A percentile compares a stretch with the other conserved stretches of the same genome.
phyloP scores from a whole-genome alignment of 257 asterid genomes.

The Solanum piurae region DNA sequence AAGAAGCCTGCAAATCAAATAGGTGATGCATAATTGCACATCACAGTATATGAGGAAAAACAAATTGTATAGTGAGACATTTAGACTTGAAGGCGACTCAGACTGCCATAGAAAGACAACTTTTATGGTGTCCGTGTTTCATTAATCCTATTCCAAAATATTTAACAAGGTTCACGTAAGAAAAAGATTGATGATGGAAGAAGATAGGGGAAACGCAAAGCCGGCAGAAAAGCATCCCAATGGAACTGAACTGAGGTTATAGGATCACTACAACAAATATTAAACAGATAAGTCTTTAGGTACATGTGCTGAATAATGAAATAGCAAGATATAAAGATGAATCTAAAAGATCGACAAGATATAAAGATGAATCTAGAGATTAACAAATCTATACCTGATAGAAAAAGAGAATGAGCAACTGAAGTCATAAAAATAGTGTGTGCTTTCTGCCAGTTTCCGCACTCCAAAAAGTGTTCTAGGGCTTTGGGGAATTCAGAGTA shows the following conservation, averaged over 20 bases:
- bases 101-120: neutral
- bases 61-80: neutral
- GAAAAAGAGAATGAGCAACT: slow-evolving; percentile 73
- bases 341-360: neutral
- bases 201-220: neutral
- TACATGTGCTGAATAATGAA: neutral
- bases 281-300: neutral
- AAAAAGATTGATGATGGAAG: neutral
- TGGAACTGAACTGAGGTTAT: neutral
- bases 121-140: neutral
- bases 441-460: slow-evolving; percentile 88
- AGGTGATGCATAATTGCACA: neutral
- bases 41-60: neutral
- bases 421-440: slow-evolving; percentile 74
- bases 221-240: neutral
- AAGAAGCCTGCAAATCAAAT: neutral
- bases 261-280: neutral
- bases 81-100: neutral
- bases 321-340: neutral
- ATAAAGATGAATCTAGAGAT: neutral
- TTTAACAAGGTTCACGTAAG: neutral
- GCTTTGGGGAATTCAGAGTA: slow-evolving; percentile 65
- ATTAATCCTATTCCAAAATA: neutral
- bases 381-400: slow-evolving; percentile 42
- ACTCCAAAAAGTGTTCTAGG: slow-evolving; percentile 69